Base-by-base conservation (phyloP, 169 alveolate genomes). In the Eimeria brunetti region DNA sequence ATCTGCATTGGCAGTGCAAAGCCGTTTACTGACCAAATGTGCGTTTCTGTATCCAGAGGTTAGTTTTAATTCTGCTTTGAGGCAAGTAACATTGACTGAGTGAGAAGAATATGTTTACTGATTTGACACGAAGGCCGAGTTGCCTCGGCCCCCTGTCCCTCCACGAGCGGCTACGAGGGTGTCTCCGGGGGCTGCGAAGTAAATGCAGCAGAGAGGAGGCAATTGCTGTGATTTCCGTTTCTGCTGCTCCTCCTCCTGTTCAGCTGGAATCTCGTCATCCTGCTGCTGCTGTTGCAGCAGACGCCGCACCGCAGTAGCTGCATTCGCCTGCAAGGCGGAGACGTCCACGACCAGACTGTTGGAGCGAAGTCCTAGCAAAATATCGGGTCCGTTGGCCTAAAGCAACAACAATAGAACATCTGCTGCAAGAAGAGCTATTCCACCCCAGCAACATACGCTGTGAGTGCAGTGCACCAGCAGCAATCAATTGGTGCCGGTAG, bases 151-250 rank as follows among this genome's bases (percentile, higher is more conserved):
- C 41, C 92, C 92, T 36, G 36, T 24, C n/a, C 92, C 92, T 2
- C 92, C 92, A 33, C 92, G 92, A 20, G 92, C 92, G 46, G 92
- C 92, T 24, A 86, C 92, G 62, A 86, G 81, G 71, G 92, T 86
- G 11, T 86, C 92, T 20, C 92, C 92, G 14, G 81, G 92, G 80
- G 92, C 38, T 41, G 92, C 44, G 62, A 86, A 86, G 81, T 86
- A 86, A 11, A 62, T 62, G 92, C 92, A 22, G 67, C 92, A 86
- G 14, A 86, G 81, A 9, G 78, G 83, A 12, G 64, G 46, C 46
- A 36, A 46, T 1, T 60, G 90, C 16, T 53, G 64, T 9, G n/a
- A 18, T 33, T 83, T 36, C 56, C 8, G 56, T n/a, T 69, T 4
- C 30, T 24, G 36, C 44, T 69, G 80, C 73, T 56, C 69, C 69